A percentile compares a stretch with the other conserved stretches of the same genome.
Conservation (phyloP, 1,139 yeast genomes). For the Scheffersomyces stambukii region DNA sequence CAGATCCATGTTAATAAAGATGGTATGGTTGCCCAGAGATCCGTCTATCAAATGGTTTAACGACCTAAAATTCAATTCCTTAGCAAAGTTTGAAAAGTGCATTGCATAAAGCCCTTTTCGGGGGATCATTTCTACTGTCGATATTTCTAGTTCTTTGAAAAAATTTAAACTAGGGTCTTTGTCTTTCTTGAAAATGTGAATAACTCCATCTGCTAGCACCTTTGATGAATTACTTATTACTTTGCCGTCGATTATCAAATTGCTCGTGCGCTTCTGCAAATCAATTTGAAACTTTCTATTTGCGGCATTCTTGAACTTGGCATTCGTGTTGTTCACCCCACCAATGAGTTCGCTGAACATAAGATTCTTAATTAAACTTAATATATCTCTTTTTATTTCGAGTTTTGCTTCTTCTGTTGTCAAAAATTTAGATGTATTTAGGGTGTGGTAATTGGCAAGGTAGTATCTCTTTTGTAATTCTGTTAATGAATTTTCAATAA, state of each 20-base stretch:
- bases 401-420: constrained; percentile 30
- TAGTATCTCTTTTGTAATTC: constrained; percentile 27
- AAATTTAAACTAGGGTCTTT: constrained; percentile 28
- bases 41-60: constrained; percentile 57
- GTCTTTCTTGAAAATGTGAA: constrained; percentile 48
- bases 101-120: constrained; percentile 71
- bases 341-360: constrained; percentile 25
- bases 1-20: constrained; percentile 47
- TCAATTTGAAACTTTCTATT: too few species aligned
- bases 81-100: constrained; percentile 62
- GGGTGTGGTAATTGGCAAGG: constrained; percentile 21
- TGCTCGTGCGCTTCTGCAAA: constrained; percentile 3
- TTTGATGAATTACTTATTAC: constrained; percentile 31
- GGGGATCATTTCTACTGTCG: constrained; percentile 51
- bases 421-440: constrained; percentile 15
- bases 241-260: constrained; percentile 6
- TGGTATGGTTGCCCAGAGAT: constrained; percentile 45
- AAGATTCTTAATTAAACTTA: constrained; percentile 22
- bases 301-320: constrained; percentile 4
- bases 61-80: constrained; percentile 65
- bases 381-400: constrained; percentile 29
- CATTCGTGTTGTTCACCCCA: constrained; percentile 30
- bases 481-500: constrained; percentile 22
- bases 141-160: constrained; percentile 24
- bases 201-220: constrained; percentile 54